phyloP scores from a whole-genome alignment of 1,284 basidiomycete species.

The Cystobasidiaceae sp. region DNA sequence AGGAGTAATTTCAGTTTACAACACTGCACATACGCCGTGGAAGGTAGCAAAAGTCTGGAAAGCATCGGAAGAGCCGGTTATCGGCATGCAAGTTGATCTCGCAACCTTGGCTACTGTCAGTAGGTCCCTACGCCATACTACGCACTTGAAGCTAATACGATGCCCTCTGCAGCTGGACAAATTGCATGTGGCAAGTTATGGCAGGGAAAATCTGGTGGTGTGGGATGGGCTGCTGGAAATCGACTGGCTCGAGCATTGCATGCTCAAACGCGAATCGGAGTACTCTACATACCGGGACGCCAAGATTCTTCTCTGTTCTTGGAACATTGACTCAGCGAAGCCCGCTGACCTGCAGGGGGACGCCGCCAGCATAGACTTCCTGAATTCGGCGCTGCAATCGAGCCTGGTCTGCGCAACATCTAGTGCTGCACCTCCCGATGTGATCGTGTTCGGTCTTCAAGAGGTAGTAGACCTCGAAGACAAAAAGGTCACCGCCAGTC shows the following conservation, averaged over 20 bases:
- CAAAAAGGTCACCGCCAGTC: conserved; percentile 78
- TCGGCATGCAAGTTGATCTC: conserved; percentile 65
- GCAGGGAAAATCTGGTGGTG: conserved; percentile 69
- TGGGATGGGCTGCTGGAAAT: conserved; percentile 86
- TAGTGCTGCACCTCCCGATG: conserved; percentile 59
- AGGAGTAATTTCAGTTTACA: conserved; percentile 77
- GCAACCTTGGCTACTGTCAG: conserved; percentile 36
- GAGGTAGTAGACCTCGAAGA: conserved; percentile 92
- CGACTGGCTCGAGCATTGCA: conserved; percentile 78
- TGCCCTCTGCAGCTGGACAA: conserved; percentile 45
- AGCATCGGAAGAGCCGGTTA: conserved; percentile 77
- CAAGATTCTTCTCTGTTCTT: conserved; percentile 76
- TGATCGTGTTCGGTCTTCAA: conserved; percentile 90
- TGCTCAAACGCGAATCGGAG: conserved; percentile 65
- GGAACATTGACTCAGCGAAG: conserved; percentile 86
- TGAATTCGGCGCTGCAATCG: conserved; percentile 62
- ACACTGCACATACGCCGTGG: conserved; percentile 61
- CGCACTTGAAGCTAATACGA: conserved; percentile 1
- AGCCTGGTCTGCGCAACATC: neutral
- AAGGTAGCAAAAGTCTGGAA: conserved; percentile 81
- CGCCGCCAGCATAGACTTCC: conserved; percentile 61
- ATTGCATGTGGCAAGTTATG: conserved; percentile 69
- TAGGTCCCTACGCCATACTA: no score
- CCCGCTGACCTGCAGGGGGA: conserved; percentile 63
- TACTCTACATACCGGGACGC: conserved; percentile 76